phyloP scores from a whole-genome alignment of 352 stramenopile genomes.

The Phytophthora pistaciae region DNA sequence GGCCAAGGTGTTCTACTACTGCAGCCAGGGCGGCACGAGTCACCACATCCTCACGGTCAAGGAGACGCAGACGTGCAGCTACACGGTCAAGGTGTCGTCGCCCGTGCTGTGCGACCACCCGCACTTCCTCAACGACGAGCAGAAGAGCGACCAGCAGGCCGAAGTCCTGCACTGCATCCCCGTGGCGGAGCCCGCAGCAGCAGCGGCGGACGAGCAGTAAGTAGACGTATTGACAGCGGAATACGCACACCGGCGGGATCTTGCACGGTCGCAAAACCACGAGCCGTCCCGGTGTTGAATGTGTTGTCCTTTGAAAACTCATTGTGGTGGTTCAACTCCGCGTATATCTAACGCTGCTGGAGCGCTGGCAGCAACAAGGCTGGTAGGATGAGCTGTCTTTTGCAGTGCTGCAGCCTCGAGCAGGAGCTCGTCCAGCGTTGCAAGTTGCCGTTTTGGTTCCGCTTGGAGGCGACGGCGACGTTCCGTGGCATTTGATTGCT shows the following conservation, averaged over 20 bases:
- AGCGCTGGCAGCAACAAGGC: not conserved
- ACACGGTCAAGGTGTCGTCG: slow-evolving; percentile 84
- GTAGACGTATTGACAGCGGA: slow-evolving; percentile 16
- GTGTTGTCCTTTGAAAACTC: slow-evolving; percentile 7
- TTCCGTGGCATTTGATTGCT: slow-evolving; percentile 3
- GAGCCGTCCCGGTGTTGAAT: slow-evolving; percentile 20
- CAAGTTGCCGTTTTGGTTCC: not conserved
- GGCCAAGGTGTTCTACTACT: slow-evolving; percentile 81
- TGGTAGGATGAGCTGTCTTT: not conserved
- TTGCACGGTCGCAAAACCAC: slow-evolving; percentile 22
- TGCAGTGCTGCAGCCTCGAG: not conserved
- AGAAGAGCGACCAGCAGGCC: slow-evolving; percentile 55
- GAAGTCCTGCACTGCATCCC: slow-evolving; percentile 84
- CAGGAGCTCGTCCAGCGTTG: not conserved
- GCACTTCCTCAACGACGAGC: slow-evolving; percentile 81
- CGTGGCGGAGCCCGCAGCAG: slow-evolving; percentile 6
- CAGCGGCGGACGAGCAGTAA: not conserved
- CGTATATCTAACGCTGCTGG: not conserved
- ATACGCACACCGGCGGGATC: not conserved
- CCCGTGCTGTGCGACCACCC: slow-evolving; percentile 82
- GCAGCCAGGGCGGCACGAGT: slow-evolving; percentile 66
- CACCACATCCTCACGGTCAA: slow-evolving; percentile 83
- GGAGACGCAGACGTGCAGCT: slow-evolving; percentile 86
- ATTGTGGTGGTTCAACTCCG: slow-evolving; percentile 6
- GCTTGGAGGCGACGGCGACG: not conserved